Evolutionary conservation across 208 protist species (phyloP).

Genomic region (Herpetomonas muscarum): DNA sequence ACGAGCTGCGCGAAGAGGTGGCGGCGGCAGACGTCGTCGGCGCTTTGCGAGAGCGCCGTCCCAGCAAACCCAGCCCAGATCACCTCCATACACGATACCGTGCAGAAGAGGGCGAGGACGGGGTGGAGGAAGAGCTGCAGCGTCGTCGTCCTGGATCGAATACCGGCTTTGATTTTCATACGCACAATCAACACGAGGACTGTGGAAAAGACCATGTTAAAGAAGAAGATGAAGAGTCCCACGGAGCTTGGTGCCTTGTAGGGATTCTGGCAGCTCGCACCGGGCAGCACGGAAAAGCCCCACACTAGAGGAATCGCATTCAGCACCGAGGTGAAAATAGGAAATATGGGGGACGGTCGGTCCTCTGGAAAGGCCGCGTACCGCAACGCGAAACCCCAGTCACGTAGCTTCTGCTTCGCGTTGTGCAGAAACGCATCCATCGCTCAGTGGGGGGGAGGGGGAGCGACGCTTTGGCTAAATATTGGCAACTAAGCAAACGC

Average conservation of each 20-base stretch:
- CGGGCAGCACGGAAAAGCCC: constrained; percentile 36
- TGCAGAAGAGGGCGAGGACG: constrained; percentile 35
- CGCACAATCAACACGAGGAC: constrained; percentile 40
- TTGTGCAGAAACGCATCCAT: constrained; percentile 23
- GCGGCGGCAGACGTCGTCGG: constrained; percentile 19
- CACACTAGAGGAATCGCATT: constrained; percentile 53
- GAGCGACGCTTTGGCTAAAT: too few relatives aligned
- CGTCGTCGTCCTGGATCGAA: constrained; percentile 21
- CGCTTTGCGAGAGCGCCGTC: neutral
- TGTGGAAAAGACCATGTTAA: constrained; percentile 69
- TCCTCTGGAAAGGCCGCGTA: constrained; percentile 43
- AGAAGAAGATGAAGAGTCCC: constrained; percentile 43
- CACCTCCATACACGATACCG: constrained; percentile 44
- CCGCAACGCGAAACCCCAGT: constrained; percentile 13
- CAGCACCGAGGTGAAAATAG: constrained; percentile 32
- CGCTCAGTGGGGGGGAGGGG: too few relatives aligned
- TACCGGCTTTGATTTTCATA: constrained; percentile 41
- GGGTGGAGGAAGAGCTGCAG: constrained; percentile 35
- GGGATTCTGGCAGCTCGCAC: constrained; percentile 17
- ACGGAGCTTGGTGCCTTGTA: constrained; percentile 22
- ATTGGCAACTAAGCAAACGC: too few relatives aligned
- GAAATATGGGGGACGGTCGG: constrained; percentile 63
- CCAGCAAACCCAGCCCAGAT: constrained; percentile 45
- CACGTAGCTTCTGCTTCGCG: constrained; percentile 19
- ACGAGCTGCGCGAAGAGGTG: constrained; percentile 46